Evolutionary conservation across 1,284 basidiomycete species (phyloP), one percentile per base, ranked within the genome.

Genomic region (Vanrija sp.): DNA sequence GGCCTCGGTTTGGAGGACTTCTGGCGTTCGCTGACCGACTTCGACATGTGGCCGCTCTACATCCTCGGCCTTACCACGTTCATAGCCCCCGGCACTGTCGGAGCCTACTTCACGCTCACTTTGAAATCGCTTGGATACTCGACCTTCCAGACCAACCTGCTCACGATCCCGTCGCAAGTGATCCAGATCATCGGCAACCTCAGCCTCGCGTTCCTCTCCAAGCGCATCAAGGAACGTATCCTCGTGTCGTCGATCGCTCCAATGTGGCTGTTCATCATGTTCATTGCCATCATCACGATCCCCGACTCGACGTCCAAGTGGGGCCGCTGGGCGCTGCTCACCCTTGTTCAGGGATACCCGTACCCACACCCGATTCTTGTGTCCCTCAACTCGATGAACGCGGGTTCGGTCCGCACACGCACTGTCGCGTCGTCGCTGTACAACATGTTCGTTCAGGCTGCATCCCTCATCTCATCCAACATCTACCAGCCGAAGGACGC

Each of bases 11-110:
- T 65, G 18, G 50, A 39, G 2, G 58, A 66, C 16, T 51, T 76
- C 15, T 67, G 62, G 62, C 51, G 54, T 16, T 65, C 69, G 0
- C 26, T 78, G 2, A 59, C 54, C 7, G 78, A 79, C 55, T 77
- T 68, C 48, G 76, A 79, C 47, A 63, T 79, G 5, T 77, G 69
- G 69, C 77, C 77, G 0, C 50, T 79, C 10, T 79, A 79, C 55
- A 26, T 74, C 9, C 58, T 79, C 14, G 64, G 74, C 28, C 16
- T 58, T 12, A 47, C 46, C 5, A 28, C 44, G n/a, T 52, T 49
- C 21, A 61, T 61, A 12, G 52, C 67, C 0, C 65, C 70, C 0
- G 55, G 54, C 6, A 72, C 73, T 5, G 62, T 73, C 26, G 43
- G 51, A n/a, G 63, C 68, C 10, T 69, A 71, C 60, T 69, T 69